phyloP scores from a whole-genome alignment of 2,329 filamentous ascomycete genomes.

The Calonectria pauciramosa region DNA sequence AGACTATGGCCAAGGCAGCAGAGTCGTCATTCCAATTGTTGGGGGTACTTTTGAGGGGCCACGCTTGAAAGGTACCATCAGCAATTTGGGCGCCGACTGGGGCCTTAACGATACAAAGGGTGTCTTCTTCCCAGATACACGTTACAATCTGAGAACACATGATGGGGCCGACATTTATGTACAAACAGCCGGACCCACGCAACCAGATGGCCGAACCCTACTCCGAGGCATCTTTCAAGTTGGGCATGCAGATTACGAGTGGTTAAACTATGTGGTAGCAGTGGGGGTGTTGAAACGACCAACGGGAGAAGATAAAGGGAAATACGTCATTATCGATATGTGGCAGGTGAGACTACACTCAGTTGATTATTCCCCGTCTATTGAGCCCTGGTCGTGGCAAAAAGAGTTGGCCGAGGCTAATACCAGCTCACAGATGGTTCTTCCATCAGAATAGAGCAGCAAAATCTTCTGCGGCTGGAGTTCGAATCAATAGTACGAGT shows the following conservation, averaged over 20 bases:
- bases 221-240: constrained; percentile 52
- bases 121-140: constrained; percentile 54
- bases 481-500: background rate
- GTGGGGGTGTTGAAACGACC: constrained; percentile 36
- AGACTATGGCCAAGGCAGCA: constrained; percentile 39
- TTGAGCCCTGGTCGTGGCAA: background rate
- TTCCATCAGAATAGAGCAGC: background rate
- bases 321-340: constrained; percentile 46
- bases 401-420: background rate
- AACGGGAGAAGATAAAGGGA: constrained; percentile 24
- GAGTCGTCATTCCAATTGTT: constrained; percentile 49
- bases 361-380: background rate
- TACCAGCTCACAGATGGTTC: background rate
- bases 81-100: constrained; percentile 53
- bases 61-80: constrained; percentile 48
- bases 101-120: constrained; percentile 53
- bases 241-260: constrained; percentile 51
- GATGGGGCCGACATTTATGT: constrained; percentile 56
- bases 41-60: constrained; percentile 55
- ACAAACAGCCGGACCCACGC: constrained; percentile 53
- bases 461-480: background rate
- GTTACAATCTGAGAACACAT: constrained; percentile 53
- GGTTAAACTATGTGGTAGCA: constrained; percentile 53
- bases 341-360: constrained; percentile 34
- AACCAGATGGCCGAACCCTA: constrained; percentile 47